Base-by-base conservation (phyloP, 129 eudicot species). In the Tanacetum coccineum region DNA sequence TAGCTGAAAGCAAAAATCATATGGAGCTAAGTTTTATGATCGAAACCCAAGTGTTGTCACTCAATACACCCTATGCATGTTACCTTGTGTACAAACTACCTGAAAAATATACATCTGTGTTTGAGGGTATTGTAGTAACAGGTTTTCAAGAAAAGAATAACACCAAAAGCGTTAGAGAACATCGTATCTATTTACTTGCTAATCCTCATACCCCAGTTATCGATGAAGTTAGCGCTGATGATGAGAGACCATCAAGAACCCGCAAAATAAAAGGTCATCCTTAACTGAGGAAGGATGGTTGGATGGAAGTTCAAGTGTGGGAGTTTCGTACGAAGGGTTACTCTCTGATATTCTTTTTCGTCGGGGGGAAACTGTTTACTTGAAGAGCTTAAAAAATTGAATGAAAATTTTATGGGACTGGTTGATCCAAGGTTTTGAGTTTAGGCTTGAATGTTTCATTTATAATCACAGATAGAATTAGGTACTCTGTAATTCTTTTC, bases 51-150 rank as follows among this genome's bases (percentile, higher is more conserved):
- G n/a, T n/a, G n/a, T n/a, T n/a, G n/a, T n/a, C n/a, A n/a, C n/a
- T n/a, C n/a, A n/a, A n/a, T n/a, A n/a, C n/a, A n/a, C n/a, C n/a
- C n/a, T n/a, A n/a, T n/a, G n/a, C n/a, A n/a, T n/a, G n/a, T n/a
- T n/a, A n/a, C n/a, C n/a, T n/a, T n/a, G n/a, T 69, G 45, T 69
- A 39, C 74, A 69, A 69, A 13, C 65, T 69, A 19, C 74, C 74
- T 42, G 25, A 14, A 20, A 14, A 56, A 3, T 8, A 28, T 1
- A 40, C 74, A 0, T n/a, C n/a, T n/a, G 25, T 8, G 44, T 56
- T n/a, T 69, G 56, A 68, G 51, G 62, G 51, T 13, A 46, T 64
- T 1, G 8, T 64, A 32, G 6, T 7, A 18, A 5, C 45, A 68
- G 36, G 18, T 54, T 21, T 53, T 64, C 12, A 10, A n/a, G n/a